Conservation (phyloP, 2,329 filamentous ascomycete species). For the Ophioceras dolichostomum region DNA sequence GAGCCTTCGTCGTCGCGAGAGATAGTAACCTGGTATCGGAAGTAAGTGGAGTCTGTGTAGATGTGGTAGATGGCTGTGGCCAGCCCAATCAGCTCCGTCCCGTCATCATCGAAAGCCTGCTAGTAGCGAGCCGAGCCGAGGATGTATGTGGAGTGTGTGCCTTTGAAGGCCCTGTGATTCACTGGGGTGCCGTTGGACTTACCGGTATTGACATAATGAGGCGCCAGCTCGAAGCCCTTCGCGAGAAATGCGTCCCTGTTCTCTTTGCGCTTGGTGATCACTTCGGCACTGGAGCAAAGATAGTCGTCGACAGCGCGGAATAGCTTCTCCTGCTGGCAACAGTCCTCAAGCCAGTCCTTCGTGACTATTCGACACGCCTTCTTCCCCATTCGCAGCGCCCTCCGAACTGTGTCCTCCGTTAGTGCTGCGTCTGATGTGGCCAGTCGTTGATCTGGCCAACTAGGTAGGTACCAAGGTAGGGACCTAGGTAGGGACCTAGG, state of each 20-base stretch:
- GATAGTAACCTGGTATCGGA: slow-evolving; percentile 52
- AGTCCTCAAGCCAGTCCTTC: slow-evolving; percentile 41
- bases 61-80: slow-evolving; percentile 54
- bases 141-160: not conserved
- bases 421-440: no score
- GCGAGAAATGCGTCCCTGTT: slow-evolving; percentile 17
- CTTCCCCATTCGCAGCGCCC: slow-evolving; percentile 17
- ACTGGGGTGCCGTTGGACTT: slow-evolving; percentile 9
- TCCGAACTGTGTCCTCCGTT: no score
- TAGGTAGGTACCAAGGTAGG: no score
- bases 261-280: not conserved
- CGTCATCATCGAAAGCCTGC: no score
- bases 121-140: no score
- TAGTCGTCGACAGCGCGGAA: slow-evolving; percentile 22
- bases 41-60: slow-evolving; percentile 49
- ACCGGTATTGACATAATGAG: slow-evolving; percentile 36
- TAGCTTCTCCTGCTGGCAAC: slow-evolving; percentile 7
- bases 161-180: no score
- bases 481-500: no score
- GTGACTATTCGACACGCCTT: slow-evolving; percentile 28
- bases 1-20: slow-evolving; percentile 33
- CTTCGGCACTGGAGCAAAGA: not conserved
- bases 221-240: slow-evolving; percentile 18
- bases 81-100: no score
- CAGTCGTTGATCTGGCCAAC: no score